Evolutionary conservation across 495 filamentous ascomycete species (phyloP).

Genomic region (Geoglossum glabrum): DNA sequence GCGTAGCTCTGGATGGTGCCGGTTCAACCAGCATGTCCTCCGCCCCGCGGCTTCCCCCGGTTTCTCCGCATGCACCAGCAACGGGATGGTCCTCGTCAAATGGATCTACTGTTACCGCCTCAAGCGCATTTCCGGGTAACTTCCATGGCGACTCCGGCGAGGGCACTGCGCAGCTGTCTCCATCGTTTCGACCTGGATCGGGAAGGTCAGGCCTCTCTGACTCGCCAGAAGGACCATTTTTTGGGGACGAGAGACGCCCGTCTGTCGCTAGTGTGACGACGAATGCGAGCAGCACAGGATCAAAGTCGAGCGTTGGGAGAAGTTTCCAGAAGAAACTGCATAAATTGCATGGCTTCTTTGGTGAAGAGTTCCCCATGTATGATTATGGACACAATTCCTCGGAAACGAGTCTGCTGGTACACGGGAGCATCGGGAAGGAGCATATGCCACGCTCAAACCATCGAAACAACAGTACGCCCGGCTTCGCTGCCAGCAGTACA

Average conservation of each 20-base stretch:
- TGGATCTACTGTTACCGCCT: constrained; percentile 14
- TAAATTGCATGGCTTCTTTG: constrained; percentile 66
- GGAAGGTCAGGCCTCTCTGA: constrained; percentile 41
- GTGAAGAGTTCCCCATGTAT: constrained; percentile 55
- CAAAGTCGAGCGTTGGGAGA: constrained; percentile 53
- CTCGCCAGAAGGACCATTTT: constrained; percentile 43
- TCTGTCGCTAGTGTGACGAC: constrained; percentile 79
- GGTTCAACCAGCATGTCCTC: constrained; percentile 27
- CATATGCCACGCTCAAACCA: constrained; percentile 29
- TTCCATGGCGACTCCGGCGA: constrained; percentile 51
- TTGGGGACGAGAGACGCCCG: constrained; percentile 60
- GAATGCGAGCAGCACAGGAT: constrained; percentile 66
- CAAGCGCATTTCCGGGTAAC: constrained; percentile 17
- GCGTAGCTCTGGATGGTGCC: constrained; percentile 41
- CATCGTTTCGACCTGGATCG: constrained; percentile 43
- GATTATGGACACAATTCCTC: constrained; percentile 30
- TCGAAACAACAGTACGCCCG: constrained; percentile 45
- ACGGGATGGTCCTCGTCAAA: constrained; percentile 3
- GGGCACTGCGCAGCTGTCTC: constrained; percentile 43
- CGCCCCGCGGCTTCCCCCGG: constrained; percentile 30
- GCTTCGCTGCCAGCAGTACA: constrained; percentile 33
- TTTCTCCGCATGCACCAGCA: constrained; percentile 1
- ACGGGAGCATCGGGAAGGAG: constrained; percentile 26
- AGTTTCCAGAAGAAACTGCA: constrained; percentile 56
- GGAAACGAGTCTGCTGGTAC: constrained; percentile 43